phyloP scores from a whole-genome alignment of 192 early-diverging fungal genomes.

The Coemansia sp. region DNA sequence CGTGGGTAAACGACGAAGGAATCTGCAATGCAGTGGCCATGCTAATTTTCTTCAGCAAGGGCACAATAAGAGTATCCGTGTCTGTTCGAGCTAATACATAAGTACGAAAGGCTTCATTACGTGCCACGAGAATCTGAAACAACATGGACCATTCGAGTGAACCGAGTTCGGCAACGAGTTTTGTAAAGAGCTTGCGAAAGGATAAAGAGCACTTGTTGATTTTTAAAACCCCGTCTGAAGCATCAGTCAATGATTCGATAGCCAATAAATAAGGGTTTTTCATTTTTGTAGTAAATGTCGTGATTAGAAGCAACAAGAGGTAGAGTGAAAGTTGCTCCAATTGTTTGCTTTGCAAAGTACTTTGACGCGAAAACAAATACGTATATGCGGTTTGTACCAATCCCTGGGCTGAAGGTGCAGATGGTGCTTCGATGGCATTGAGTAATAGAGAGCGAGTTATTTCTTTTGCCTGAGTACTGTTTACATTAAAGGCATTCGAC shows the following conservation, averaged over 20 bases:
- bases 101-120: conserved; percentile 38
- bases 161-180: conserved; percentile 16
- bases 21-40: conserved; percentile 32
- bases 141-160: conserved; percentile 30
- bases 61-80: conserved; percentile 37
- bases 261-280: conserved; percentile 27
- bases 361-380: conserved; percentile 41
- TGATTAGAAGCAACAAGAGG: conserved; percentile 27
- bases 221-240: conserved; percentile 14
- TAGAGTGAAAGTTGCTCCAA: conserved; percentile 38
- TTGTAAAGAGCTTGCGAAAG: conserved; percentile 38
- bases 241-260: conserved; percentile 13
- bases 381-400: conserved; percentile 43
- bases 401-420: conserved; percentile 20
- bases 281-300: conserved; percentile 7
- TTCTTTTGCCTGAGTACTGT: conserved; percentile 29
- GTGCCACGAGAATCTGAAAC: conserved; percentile 27
- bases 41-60: conserved; percentile 27
- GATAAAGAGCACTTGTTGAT: conserved; percentile 11
- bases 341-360: conserved; percentile 9
- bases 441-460: conserved; percentile 18
- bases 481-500: conserved; percentile 35
- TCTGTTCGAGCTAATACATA: conserved; percentile 46
- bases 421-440: conserved; percentile 18
- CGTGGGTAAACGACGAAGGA: conserved; percentile 15